Evolutionary conservation across 78 protist species (phyloP), one percentile per base, ranked within the genome.

Genomic region (Dictyostelium capitatum): DNA sequence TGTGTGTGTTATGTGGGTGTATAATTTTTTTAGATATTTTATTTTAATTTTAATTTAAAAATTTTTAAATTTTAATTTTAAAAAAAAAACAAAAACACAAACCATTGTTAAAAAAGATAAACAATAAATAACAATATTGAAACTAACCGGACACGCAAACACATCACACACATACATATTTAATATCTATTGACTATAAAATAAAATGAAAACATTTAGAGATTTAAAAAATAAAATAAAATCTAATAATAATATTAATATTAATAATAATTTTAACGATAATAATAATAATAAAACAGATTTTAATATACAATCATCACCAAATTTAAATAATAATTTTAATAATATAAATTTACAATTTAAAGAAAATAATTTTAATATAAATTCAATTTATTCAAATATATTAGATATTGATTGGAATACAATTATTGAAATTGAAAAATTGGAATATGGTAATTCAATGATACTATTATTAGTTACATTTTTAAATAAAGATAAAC

Each of bases 201-300:
- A 59, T 20, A 23, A 59, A 65, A 65, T 65, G 73, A 23, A 65
- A 65, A 65, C 73, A 65, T 30, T 65, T 30, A 65, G 73, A 65
- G 73, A 65, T 23, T 14, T 65, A 5, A 65, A 14, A 65, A 65
- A 62, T 25, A 65, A 65, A 65, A 65, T 65, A 28, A 30, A 23
- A 14, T 25, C 14, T 15, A 17, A 65, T 25, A 62, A 23, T 25
- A 62, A 62, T 14, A 65, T 28, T 30, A 25, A 62, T 10, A 62
- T 11, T 25, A 62, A 25, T 62, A 25, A n/a, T 25, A 62, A 25
- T 62, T 25, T 25, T 30, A 23, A 30, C 11, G 11, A 28, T 28
- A 65, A 30, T 30, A 65, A 65, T 65, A 23, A 25, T 28, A 25
- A 65, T 65, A 65, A 28, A 14, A 28, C 46, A 65, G 28, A 51